A percentile compares a stretch with the other conserved stretches of the same genome.
Evolutionary conservation across 2,329 filamentous ascomycete species (phyloP).

Genomic region (Tetracladium maxilliforme): DNA sequence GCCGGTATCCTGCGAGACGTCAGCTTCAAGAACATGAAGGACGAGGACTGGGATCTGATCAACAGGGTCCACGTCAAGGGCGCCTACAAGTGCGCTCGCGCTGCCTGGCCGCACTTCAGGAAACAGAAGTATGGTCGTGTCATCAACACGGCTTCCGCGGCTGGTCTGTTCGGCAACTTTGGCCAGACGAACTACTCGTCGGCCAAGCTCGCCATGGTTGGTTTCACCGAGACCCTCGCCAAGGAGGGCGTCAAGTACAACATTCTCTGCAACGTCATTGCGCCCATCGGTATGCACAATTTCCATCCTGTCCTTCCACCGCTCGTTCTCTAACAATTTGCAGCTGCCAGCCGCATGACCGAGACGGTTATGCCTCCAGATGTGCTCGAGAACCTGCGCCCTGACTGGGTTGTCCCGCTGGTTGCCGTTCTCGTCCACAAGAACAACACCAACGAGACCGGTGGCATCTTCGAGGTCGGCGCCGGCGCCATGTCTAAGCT

Average conservation of each 20-base stretch:
- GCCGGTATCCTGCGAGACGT: constrained; percentile 89
- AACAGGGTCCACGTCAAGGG: constrained; percentile 86
- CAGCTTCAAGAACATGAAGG: constrained; percentile 98
- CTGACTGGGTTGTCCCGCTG: constrained; percentile 88
- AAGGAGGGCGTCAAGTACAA: constrained; percentile 98
- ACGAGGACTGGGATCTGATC: constrained; percentile 92
- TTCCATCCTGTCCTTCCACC: background rate
- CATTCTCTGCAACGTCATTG: constrained; percentile 88
- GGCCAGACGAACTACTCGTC: constrained; percentile 96
- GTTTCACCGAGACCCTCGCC: constrained; percentile 93
- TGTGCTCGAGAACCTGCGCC: constrained; percentile 69
- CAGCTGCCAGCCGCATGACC: constrained; percentile 87
- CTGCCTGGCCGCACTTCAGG: constrained; percentile 93
- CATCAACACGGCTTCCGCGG: constrained; percentile 94
- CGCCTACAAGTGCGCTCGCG: constrained; percentile 87
- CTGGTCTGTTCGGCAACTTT: constrained; percentile 89
- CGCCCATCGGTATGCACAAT: constrained; percentile 53
- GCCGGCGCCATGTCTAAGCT: constrained; percentile 87
- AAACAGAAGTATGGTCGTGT: constrained; percentile 97
- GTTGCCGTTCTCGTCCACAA: constrained; percentile 81
- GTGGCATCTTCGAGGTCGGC: constrained; percentile 84
- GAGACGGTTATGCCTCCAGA: constrained; percentile 93
- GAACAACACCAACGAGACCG: constrained; percentile 68
- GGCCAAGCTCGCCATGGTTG: constrained; percentile 88
- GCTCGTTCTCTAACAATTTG: constrained; percentile 6